Evolutionary conservation across 345 rosid genomes (phyloP).

Genomic region (Cardamine chenopodiifolia): DNA sequence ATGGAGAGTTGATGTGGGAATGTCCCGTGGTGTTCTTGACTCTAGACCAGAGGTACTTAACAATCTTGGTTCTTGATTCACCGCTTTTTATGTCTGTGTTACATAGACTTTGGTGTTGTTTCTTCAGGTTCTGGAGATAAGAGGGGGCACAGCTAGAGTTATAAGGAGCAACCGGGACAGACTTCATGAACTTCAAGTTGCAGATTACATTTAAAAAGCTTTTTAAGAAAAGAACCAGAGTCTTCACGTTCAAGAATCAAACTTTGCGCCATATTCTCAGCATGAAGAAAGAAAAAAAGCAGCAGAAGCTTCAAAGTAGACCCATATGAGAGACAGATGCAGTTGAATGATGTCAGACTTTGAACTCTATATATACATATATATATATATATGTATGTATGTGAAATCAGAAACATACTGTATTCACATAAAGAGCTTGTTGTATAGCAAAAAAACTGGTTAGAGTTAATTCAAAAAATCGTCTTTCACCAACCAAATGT

Average conservation of each 20-base stretch:
- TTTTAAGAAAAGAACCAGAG: not conserved
- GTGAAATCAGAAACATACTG: slow-evolving; percentile 19
- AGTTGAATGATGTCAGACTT: slow-evolving; percentile 5
- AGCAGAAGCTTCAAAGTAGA: slow-evolving; percentile 16
- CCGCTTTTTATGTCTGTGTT: not conserved
- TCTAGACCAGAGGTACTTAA: slow-evolving; percentile 89
- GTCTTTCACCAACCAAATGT: not conserved
- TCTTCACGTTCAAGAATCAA: slow-evolving; percentile 10
- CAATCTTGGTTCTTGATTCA: slow-evolving; percentile 5
- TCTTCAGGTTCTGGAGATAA: slow-evolving; percentile 81
- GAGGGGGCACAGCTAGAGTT: slow-evolving; percentile 63
- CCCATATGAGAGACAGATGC: not conserved
- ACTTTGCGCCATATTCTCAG: not conserved
- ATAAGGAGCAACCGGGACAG: slow-evolving; percentile 59
- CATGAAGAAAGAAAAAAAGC: not conserved
- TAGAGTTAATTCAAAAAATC: not conserved
- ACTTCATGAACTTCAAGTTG: slow-evolving; percentile 54
- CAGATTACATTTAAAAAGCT: slow-evolving; percentile 51
- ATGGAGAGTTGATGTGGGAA: slow-evolving; percentile 95
- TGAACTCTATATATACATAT: slow-evolving; percentile 23
- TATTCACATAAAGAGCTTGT: not conserved
- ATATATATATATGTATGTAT: not conserved
- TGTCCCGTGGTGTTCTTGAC: slow-evolving; percentile 91
- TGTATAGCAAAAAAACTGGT: slow-evolving; percentile 29
- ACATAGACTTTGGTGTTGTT: not conserved